Conservation (phyloP, 164 flowering plant genomes). For the Berberis thunbergii region DNA sequence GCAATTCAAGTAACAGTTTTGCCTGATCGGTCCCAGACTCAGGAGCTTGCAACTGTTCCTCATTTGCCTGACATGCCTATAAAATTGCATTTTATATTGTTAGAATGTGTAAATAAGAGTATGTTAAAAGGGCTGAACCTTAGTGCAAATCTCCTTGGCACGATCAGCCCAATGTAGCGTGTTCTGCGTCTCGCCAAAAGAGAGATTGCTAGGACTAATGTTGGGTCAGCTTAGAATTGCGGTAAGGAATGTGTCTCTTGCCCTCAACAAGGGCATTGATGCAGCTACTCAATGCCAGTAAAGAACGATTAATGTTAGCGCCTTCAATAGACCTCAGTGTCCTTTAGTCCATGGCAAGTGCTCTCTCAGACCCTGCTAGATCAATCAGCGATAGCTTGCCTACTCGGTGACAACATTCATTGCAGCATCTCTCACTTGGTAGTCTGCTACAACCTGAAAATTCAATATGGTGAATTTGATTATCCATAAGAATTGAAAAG, state of each 20-base stretch:
- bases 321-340: slow-evolving; percentile 85
- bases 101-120: slow-evolving; percentile 8
- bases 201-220: slow-evolving; percentile 77
- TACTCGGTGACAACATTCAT: slow-evolving; percentile 49
- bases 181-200: slow-evolving; percentile 87
- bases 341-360: slow-evolving; percentile 87
- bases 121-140: slow-evolving; percentile 33
- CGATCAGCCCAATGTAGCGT: slow-evolving; percentile 97
- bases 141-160: slow-evolving; percentile 77
- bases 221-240: slow-evolving; percentile 94
- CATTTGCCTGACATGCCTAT: slow-evolving; percentile 49
- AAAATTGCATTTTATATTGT: not conserved
- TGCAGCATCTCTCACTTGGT: slow-evolving; percentile 51
- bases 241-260: slow-evolving; percentile 79
- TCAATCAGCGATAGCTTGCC: slow-evolving; percentile 88
- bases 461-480: not conserved
- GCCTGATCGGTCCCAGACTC: slow-evolving; percentile 63
- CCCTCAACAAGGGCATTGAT: slow-evolving; percentile 93
- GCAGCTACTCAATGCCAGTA: slow-evolving; percentile 93
- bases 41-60: slow-evolving; percentile 38
- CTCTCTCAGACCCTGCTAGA: slow-evolving; percentile 95
- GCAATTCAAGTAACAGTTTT: slow-evolving; percentile 66
- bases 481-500: too few species aligned
- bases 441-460: slow-evolving; percentile 69
- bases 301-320: slow-evolving; percentile 88